phyloP scores from a whole-genome alignment of 331 rosid genomes.

The Acacia pycnantha region DNA sequence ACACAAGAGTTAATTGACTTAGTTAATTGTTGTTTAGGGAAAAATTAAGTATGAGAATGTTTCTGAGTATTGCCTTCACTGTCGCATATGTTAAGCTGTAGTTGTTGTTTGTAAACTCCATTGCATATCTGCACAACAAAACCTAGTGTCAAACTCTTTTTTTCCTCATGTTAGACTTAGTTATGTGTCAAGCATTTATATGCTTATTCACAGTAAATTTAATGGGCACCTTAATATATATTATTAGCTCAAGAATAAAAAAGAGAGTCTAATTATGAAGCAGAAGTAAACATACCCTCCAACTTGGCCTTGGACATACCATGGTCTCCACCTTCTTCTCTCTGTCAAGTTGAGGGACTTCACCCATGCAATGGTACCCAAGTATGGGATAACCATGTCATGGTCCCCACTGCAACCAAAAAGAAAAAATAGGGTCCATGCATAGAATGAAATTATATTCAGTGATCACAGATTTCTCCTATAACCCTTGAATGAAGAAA shows the following conservation, averaged over 20 bases:
- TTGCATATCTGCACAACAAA: background rate
- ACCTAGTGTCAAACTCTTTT: background rate
- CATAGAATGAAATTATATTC: too few relatives aligned
- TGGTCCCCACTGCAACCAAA: background rate
- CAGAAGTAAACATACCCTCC: constrained; percentile 23
- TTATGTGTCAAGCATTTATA: background rate
- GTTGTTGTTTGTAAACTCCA: background rate
- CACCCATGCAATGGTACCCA: constrained; percentile 5
- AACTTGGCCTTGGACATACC: constrained; percentile 32
- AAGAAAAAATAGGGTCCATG: too few relatives aligned
- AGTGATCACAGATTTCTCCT: too few relatives aligned
- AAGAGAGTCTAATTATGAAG: background rate
- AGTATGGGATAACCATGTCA: background rate
- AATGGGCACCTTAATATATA: background rate
- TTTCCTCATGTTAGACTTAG: background rate
- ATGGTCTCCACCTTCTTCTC: constrained; percentile 24
- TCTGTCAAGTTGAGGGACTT: constrained; percentile 17
- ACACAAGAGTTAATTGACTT: too few relatives aligned
- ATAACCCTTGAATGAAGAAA: too few relatives aligned
- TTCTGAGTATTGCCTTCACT: background rate
- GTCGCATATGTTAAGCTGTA: background rate
- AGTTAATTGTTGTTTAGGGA: background rate
- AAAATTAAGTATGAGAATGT: background rate
- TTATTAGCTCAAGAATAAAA: background rate
- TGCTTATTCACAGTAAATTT: background rate